Evolutionary conservation across 345 rosid species (phyloP).

Genomic region (Nasturtium officinale): DNA sequence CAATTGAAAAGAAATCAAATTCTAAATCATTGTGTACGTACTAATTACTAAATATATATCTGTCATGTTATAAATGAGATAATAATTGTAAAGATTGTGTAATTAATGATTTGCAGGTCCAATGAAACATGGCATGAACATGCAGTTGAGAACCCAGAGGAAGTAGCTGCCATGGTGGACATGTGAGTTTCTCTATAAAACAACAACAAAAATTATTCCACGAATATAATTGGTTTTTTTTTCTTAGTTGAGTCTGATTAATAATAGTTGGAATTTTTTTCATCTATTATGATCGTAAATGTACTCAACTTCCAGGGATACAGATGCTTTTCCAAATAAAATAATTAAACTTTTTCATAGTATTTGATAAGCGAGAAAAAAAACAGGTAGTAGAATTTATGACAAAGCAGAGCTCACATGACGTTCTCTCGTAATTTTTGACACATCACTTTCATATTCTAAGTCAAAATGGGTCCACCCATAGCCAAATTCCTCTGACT

Average conservation of each 20-base stretch:
- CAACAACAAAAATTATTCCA: conserved; percentile 16
- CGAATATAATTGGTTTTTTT: neutral
- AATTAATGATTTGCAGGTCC: conserved; percentile 44
- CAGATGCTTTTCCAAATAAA: conserved; percentile 7
- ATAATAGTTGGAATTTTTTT: neutral
- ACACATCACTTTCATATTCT: conserved; percentile 21
- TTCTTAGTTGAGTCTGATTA: neutral
- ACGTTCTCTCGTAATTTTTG: conserved; percentile 33
- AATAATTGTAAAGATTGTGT: conserved; percentile 3
- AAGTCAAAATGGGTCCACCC: conserved; percentile 34
- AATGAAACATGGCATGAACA: conserved; percentile 62
- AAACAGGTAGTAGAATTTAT: conserved; percentile 31
- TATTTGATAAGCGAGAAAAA: neutral
- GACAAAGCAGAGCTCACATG: conserved; percentile 37
- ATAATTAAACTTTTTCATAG: neutral
- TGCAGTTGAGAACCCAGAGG: conserved; percentile 70
- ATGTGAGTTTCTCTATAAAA: conserved; percentile 56
- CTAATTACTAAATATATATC: neutral
- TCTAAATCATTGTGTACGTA: neutral
- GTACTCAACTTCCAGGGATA: neutral
- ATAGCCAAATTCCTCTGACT: conserved; percentile 30
- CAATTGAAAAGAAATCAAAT: neutral
- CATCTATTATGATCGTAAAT: neutral
- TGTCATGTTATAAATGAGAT: conserved; percentile 8
- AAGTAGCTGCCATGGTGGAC: conserved; percentile 73